A percentile compares a stretch with the other conserved stretches of the same genome.
Conservation (phyloP, 768 basidiomycete genomes). For the Ramaria rubella region DNA sequence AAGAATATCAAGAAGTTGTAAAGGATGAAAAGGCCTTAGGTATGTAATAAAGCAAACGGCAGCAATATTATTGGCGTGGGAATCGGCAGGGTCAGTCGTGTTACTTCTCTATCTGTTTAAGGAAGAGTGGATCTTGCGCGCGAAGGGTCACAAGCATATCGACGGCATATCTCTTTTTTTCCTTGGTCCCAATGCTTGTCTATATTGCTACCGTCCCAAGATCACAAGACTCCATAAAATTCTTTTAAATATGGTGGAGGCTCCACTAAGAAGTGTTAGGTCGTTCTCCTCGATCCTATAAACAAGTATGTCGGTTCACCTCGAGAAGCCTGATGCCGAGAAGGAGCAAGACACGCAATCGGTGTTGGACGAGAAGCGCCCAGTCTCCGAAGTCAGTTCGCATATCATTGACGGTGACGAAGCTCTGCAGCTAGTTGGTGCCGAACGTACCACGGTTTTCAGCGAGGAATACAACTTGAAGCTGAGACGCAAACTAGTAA, state of each 20-base stretch:
- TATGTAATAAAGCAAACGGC: too few species aligned
- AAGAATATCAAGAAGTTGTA: too few species aligned
- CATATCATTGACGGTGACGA: conserved; percentile 44
- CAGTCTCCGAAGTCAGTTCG: neutral
- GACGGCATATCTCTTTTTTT: too few species aligned
- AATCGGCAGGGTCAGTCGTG: neutral
- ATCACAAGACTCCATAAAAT: neutral
- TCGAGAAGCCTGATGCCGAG: neutral
- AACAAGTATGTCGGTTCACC: neutral
- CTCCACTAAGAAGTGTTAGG: neutral
- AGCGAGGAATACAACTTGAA: conserved; percentile 54
- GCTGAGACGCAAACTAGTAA: conserved; percentile 53
- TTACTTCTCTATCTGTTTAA: neutral
- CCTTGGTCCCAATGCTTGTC: too few species aligned
- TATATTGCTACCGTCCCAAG: neutral
- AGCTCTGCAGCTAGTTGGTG: conserved; percentile 53
- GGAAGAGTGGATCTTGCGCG: neutral
- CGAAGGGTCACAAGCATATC: neutral
- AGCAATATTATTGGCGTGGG: too few species aligned
- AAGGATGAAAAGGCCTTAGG: too few species aligned
- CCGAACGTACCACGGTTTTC: conserved; percentile 43
- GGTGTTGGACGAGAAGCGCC: conserved; percentile 3
- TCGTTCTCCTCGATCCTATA: neutral
- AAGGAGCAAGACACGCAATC: neutral
- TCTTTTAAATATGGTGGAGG: neutral